Evolutionary conservation across 441 rosid species (phyloP).

Genomic region (Erysimum pusillum): DNA sequence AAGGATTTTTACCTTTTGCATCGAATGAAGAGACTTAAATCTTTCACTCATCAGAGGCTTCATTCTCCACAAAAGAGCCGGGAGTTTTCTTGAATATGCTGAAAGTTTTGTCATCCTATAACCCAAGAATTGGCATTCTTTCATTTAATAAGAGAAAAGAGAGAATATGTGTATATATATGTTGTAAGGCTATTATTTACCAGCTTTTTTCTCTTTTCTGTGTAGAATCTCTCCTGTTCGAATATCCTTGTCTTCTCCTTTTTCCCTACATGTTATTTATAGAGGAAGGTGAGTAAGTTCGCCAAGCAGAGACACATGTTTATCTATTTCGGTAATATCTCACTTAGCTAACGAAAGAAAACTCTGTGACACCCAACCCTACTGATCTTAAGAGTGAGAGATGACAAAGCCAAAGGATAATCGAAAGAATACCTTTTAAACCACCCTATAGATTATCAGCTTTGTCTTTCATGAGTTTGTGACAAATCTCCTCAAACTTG

Average conservation of each 20-base stretch:
- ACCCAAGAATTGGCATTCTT: too few species aligned
- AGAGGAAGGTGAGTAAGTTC: conserved; percentile 44
- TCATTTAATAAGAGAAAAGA: too few species aligned
- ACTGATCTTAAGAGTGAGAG: conserved; percentile 9
- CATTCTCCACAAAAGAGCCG: conserved; percentile 60
- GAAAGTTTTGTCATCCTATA: too few species aligned
- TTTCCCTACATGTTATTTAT: conserved; percentile 63
- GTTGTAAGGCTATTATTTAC: conserved; percentile 40
- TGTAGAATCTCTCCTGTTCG: conserved; percentile 60
- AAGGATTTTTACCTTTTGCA: conserved; percentile 4
- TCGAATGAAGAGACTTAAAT: neutral
- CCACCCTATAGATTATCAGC: conserved; percentile 60
- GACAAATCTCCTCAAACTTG: conserved; percentile 59
- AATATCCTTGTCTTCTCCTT: conserved; percentile 69
- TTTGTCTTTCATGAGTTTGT: conserved; percentile 35
- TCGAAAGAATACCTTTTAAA: conserved; percentile 59
- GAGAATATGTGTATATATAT: conserved; percentile 30
- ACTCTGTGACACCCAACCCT: neutral
- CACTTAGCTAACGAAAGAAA: neutral
- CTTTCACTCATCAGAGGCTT: conserved; percentile 72
- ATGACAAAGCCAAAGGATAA: neutral
- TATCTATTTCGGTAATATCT: conserved; percentile 46
- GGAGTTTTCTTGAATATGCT: too few species aligned
- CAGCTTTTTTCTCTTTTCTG: conserved; percentile 46
- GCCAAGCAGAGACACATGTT: conserved; percentile 56